Evolutionary conservation across 129 eudicot genomes (phyloP).

Genomic region (Silybum marianum): DNA sequence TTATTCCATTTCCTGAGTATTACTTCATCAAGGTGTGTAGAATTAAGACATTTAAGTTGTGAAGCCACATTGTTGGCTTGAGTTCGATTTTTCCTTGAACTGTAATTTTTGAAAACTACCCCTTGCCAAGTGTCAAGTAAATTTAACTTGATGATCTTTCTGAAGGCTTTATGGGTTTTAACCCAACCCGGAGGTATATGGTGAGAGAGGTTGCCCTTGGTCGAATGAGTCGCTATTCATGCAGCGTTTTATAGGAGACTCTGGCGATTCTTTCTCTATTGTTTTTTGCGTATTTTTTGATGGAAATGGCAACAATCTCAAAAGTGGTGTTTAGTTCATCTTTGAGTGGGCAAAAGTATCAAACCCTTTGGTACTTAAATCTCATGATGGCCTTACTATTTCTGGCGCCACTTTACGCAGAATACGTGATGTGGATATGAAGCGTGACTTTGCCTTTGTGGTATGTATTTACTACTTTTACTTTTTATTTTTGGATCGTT

Average conservation of each 20-base stretch:
- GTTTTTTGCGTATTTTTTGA: constrained; percentile 65
- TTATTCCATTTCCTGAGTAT: no score
- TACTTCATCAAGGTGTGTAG: constrained; percentile 20
- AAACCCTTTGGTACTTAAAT: constrained; percentile 63
- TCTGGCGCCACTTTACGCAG: constrained; percentile 91
- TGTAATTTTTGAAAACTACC: constrained; percentile 17
- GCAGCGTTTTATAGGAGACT: constrained; percentile 65
- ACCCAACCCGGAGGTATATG: constrained; percentile 50
- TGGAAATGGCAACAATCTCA: constrained; percentile 69
- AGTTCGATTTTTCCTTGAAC: background rate
- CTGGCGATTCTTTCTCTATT: constrained; percentile 83
- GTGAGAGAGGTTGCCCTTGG: constrained; percentile 93
- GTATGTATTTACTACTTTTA: constrained; percentile 42
- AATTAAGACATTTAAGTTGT: constrained; percentile 14
- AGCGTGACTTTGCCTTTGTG: constrained; percentile 95
- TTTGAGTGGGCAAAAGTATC: constrained; percentile 80
- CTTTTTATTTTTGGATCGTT: background rate
- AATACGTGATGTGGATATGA: constrained; percentile 98
- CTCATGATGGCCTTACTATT: constrained; percentile 84
- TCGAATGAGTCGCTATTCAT: constrained; percentile 65
- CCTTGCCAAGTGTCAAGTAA: constrained; percentile 40
- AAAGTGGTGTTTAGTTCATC: constrained; percentile 76
- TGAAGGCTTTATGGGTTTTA: constrained; percentile 36
- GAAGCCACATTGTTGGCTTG: constrained; percentile 15
- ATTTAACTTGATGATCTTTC: constrained; percentile 72